Evolutionary conservation across 495 filamentous ascomycete genomes (phyloP).

Genomic region (Jackrogersella multiformis): DNA sequence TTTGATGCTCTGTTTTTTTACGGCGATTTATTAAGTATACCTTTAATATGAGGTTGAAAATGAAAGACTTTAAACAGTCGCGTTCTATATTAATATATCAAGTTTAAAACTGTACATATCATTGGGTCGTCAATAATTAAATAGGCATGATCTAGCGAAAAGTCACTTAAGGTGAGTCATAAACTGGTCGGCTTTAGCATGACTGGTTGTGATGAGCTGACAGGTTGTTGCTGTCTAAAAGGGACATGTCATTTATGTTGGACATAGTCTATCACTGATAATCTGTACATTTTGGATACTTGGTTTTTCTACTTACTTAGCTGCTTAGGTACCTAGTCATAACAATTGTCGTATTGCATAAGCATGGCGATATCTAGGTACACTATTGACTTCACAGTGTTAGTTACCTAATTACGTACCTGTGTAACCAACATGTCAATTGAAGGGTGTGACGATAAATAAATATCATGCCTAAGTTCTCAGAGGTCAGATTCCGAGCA

Average conservation of each 20-base stretch:
- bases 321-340: too few relatives aligned
- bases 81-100: slow-evolving; percentile 4
- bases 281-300: slow-evolving; percentile 5
- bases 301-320: neutral
- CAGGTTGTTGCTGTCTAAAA: slow-evolving; percentile 14
- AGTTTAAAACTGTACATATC: neutral
- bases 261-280: neutral
- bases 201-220: slow-evolving; percentile 11
- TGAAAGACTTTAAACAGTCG: neutral
- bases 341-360: too few relatives aligned
- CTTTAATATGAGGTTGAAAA: neutral
- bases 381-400: neutral
- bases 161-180: slow-evolving; percentile 13
- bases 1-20: too few relatives aligned
- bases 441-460: too few relatives aligned
- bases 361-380: too few relatives aligned
- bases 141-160: neutral
- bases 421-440: too few relatives aligned
- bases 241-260: slow-evolving; percentile 34
- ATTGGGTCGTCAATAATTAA: neutral
- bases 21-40: too few relatives aligned
- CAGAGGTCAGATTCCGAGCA: too few relatives aligned
- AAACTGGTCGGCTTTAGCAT: slow-evolving; percentile 2
- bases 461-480: too few relatives aligned
- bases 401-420: too few relatives aligned